phyloP scores from a whole-genome alignment of 768 basidiomycete species.

The Rhizopogon salebrosus region DNA sequence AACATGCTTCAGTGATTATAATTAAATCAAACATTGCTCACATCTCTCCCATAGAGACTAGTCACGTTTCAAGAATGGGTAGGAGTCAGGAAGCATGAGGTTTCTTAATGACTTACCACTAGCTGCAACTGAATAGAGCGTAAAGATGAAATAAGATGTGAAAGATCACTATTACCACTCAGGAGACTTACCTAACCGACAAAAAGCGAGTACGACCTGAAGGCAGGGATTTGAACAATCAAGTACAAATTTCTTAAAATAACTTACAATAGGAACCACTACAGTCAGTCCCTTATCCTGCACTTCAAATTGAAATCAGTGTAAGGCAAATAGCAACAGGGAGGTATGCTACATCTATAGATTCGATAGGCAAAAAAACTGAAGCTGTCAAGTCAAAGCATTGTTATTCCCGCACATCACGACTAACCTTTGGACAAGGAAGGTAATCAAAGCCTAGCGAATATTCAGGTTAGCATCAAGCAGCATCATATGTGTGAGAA shows the following conservation, averaged over 20 bases:
- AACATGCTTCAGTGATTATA: neutral
- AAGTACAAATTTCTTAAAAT: neutral
- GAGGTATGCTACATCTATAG: slow-evolving; percentile 13
- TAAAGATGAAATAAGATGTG: neutral
- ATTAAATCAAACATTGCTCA: slow-evolving; percentile 1
- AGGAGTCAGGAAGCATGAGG: neutral
- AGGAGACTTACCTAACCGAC: slow-evolving; percentile 13
- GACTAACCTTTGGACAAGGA: slow-evolving; percentile 16
- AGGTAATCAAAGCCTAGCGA: slow-evolving; percentile 20
- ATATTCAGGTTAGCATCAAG: slow-evolving; percentile 5
- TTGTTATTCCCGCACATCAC: neutral
- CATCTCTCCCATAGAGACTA: slow-evolving; percentile 18
- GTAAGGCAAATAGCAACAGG: neutral
- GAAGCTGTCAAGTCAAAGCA: neutral
- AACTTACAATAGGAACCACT: slow-evolving; percentile 14
- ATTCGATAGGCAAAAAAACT: slow-evolving; percentile 23
- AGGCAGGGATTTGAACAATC: neutral
- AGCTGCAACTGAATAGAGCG: slow-evolving; percentile 11
- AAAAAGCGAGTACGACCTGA: slow-evolving; percentile 12
- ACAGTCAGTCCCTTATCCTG: slow-evolving; percentile 6
- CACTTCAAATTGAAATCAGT: slow-evolving; percentile 5
- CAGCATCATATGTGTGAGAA: neutral
- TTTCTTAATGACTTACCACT: slow-evolving; percentile 9
- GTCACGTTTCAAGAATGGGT: slow-evolving; percentile 1
- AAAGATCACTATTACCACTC: neutral